Evolutionary conservation across 164 flowering plant species (phyloP).

Genomic region (Stephania yunnanensis): DNA sequence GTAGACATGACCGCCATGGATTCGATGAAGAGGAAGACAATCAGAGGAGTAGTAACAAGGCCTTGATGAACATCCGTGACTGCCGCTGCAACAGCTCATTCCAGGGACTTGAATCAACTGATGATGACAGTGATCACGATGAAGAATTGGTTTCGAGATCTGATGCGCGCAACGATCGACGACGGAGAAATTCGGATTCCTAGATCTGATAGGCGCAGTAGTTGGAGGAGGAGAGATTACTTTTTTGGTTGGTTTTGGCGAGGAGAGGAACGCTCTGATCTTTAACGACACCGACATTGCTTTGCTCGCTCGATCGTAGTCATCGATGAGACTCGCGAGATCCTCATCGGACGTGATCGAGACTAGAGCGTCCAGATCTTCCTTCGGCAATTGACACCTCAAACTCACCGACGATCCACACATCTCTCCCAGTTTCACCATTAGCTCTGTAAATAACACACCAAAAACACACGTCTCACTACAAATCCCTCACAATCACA

Average conservation of each 20-base stretch:
- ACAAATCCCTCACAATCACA: not conserved
- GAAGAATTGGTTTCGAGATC: conserved; percentile 19
- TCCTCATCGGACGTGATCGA: conserved; percentile 86
- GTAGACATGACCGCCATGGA: conserved; percentile 26
- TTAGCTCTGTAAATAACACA: conserved; percentile 41
- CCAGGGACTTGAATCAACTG: conserved; percentile 11
- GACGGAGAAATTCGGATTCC: conserved; percentile 4
- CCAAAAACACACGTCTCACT: not conserved
- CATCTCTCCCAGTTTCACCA: conserved; percentile 61
- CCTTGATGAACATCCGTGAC: conserved; percentile 25
- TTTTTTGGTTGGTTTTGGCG: conserved; percentile 40
- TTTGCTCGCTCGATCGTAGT: conserved; percentile 52
- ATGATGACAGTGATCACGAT: no score
- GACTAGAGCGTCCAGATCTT: conserved; percentile 80
- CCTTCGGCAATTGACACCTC: conserved; percentile 78
- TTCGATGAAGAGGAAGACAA: conserved; percentile 28
- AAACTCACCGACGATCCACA: conserved; percentile 62
- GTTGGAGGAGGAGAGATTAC: conserved; percentile 32
- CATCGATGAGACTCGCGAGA: conserved; percentile 70
- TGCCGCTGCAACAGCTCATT: conserved; percentile 1
- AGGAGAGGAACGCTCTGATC: conserved; percentile 67
- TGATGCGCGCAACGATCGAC: conserved; percentile 15
- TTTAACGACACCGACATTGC: conserved; percentile 32
- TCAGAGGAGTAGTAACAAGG: conserved; percentile 19
- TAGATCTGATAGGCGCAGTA: conserved; percentile 10